Evolutionary conservation across 1,139 yeast genomes (phyloP), one percentile per base, ranked within the genome.

Genomic region (Debaryomyces psychrophilus): DNA sequence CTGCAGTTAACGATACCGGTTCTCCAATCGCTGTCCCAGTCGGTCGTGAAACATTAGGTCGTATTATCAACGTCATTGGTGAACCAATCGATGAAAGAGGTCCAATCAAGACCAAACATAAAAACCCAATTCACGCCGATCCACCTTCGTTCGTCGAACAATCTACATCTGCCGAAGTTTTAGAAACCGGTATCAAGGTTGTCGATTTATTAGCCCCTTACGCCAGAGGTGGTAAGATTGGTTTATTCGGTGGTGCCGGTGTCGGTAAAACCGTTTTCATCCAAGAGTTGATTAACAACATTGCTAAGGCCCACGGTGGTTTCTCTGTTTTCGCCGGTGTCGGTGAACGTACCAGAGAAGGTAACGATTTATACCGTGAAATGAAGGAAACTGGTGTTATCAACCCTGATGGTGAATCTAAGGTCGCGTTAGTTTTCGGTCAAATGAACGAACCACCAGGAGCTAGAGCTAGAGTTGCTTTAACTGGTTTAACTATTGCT

Each of bases 211-310:
- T 93, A 65, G 99, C 99, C 62, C 99, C 99, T 64, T 93, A 93
- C 82, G 99, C 99, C 73, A 92, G 97, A 88, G 99, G 99, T 88
- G 99, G 99, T 89, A 93, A 93, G 87, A 93, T 93, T 89, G 99
- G 99, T 85, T 86, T 93, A 72, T 93, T 93, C 88, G 99, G 99
- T 83, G 99, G 99, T 92, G 99, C 99, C 77, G 99, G 99, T 92
- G 99, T 93, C 90, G 99, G 99, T 82, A 93, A 93, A 82, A 93
- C 99, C 76, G 99, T 93, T 59, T 93, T 93, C 80, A 93, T 93
- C 79, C 99, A 93, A 84, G 99, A 93, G 82, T 86, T 93, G 82
- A 93, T 93, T 78, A 92, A 93, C 90, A 93, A 93, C 85, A 93
- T 93, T 71, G 99, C 99, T 76, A 93, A 92, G 85, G 99, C 99